Percentiles rank a stretch among this genome's conserved stretches.
Conservation (phyloP, 2,329 filamentous ascomycete genomes). For the Keithomyces neogunnii region DNA sequence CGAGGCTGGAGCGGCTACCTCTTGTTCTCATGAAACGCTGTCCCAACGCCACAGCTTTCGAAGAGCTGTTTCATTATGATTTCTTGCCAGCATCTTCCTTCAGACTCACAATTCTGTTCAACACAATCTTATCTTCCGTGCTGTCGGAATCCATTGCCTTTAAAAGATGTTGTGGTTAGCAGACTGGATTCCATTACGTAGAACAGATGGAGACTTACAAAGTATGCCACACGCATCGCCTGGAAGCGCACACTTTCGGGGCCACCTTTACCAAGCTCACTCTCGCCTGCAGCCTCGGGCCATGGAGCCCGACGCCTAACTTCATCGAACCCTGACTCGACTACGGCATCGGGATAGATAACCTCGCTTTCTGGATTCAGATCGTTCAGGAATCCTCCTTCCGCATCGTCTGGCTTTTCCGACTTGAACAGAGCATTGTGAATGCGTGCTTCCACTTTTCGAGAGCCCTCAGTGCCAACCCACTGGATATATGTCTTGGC, state of each 20-base stretch:
- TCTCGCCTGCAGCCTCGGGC: constrained; percentile 71
- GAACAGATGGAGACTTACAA: constrained; percentile 36
- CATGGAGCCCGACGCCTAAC: constrained; percentile 66
- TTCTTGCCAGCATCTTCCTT: constrained; percentile 77
- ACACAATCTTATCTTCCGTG: constrained; percentile 67
- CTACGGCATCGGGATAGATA: constrained; percentile 66
- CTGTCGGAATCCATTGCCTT: constrained; percentile 70
- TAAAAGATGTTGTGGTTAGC: constrained; percentile 3
- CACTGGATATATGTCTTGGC: constrained; percentile 86
- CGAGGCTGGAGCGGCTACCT: too few species aligned
- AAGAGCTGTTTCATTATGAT: not conserved
- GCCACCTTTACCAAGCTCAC: constrained; percentile 49
- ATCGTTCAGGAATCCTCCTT: constrained; percentile 74
- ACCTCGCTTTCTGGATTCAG: constrained; percentile 79
- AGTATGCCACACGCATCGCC: constrained; percentile 81
- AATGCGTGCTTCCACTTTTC: constrained; percentile 65
- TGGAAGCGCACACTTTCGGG: constrained; percentile 81
- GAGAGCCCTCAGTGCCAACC: constrained; percentile 61
- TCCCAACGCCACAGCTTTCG: not conserved
- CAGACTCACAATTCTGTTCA: constrained; percentile 86
- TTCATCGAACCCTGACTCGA: constrained; percentile 78
- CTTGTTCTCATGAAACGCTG: not conserved
- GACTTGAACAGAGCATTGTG: constrained; percentile 82
- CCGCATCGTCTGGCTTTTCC: constrained; percentile 68
- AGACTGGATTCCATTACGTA: not conserved